phyloP scores from a whole-genome alignment of 768 basidiomycete genomes.

The Coprinellus aureogranulatus region DNA sequence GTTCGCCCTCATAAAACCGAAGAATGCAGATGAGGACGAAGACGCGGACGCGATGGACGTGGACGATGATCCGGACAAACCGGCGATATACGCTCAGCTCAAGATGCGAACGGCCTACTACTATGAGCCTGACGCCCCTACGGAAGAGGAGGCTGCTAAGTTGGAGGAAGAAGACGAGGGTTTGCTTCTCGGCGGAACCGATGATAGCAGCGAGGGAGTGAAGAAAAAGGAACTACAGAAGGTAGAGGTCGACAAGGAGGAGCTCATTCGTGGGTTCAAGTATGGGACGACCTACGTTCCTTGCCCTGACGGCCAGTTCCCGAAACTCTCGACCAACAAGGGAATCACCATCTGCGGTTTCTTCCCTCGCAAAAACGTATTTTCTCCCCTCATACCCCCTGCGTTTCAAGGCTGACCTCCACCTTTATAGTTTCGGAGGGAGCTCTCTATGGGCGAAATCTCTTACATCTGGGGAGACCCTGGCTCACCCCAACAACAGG shows the following conservation, averaged over 20 bases:
- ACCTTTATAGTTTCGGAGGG: constrained; percentile 68
- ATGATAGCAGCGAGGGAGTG: constrained; percentile 25
- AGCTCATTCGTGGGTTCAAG: constrained; percentile 79
- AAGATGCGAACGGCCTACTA: constrained; percentile 57
- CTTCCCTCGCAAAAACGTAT: constrained; percentile 65
- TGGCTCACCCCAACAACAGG: constrained; percentile 62
- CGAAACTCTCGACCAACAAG: constrained; percentile 65
- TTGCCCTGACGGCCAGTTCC: constrained; percentile 82
- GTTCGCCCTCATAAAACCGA: constrained; percentile 44
- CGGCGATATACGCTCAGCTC: constrained; percentile 38
- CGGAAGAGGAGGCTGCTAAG: constrained; percentile 40
- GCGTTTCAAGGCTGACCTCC: background rate
- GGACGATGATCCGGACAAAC: constrained; percentile 30
- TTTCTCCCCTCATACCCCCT: constrained; percentile 13
- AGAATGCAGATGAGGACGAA: constrained; percentile 26
- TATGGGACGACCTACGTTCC: constrained; percentile 89
- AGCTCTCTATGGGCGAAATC: constrained; percentile 80
- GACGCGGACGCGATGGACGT: constrained; percentile 30
- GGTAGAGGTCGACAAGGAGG: constrained; percentile 71
- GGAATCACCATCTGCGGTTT: constrained; percentile 91
- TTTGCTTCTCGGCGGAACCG: constrained; percentile 23
- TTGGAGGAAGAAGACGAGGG: constrained; percentile 34
- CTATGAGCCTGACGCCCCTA: constrained; percentile 35
- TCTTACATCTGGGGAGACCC: constrained; percentile 83
- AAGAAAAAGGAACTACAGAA: constrained; percentile 33